These are phyloP conservation scores for Malbranchea cinnamomea DNA, from an alignment of 2,329 filamentous ascomycete species.

Conservation along the genomic window DNA sequence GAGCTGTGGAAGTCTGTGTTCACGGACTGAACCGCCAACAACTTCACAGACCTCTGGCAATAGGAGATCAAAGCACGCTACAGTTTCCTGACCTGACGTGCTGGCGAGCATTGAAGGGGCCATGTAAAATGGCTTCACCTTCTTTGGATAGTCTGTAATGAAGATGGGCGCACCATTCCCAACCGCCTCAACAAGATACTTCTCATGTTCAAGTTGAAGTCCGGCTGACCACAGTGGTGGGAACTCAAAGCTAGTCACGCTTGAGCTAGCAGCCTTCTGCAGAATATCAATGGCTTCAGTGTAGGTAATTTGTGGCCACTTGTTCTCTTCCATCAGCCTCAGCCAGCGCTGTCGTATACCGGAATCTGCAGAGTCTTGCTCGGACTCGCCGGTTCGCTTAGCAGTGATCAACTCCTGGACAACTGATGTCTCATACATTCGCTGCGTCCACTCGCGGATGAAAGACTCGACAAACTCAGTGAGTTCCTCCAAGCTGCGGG, in stretches of 20 bases:
- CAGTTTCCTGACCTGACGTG: slow-evolving; percentile 35
- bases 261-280: slow-evolving; percentile 38
- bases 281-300: slow-evolving; percentile 59
- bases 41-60: slow-evolving; percentile 77
- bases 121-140: slow-evolving; percentile 90
- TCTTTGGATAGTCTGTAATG: slow-evolving; percentile 80
- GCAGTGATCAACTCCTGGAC: slow-evolving; percentile 41
- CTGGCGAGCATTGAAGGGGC: slow-evolving; percentile 32
- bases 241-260: slow-evolving; percentile 46
- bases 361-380: slow-evolving; percentile 21
- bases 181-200: slow-evolving; percentile 58
- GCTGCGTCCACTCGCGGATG: slow-evolving; percentile 43
- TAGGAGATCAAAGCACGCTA: slow-evolving; percentile 81
- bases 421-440: slow-evolving; percentile 35
- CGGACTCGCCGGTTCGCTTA: slow-evolving; percentile 28
- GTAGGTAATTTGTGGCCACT: slow-evolving; percentile 76
- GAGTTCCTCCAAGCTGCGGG: slow-evolving; percentile 51
- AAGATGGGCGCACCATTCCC: slow-evolving; percentile 60
- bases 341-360: slow-evolving; percentile 57
- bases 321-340: slow-evolving; percentile 39
- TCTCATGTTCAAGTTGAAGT: slow-evolving; percentile 85
- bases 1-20: slow-evolving; percentile 57
- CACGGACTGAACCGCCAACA: slow-evolving; percentile 77
- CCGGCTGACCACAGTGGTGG: slow-evolving; percentile 56
- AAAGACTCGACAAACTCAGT: slow-evolving; percentile 72